Base-by-base conservation (phyloP, 331 rosid species). In the Acacia concinna region DNA sequence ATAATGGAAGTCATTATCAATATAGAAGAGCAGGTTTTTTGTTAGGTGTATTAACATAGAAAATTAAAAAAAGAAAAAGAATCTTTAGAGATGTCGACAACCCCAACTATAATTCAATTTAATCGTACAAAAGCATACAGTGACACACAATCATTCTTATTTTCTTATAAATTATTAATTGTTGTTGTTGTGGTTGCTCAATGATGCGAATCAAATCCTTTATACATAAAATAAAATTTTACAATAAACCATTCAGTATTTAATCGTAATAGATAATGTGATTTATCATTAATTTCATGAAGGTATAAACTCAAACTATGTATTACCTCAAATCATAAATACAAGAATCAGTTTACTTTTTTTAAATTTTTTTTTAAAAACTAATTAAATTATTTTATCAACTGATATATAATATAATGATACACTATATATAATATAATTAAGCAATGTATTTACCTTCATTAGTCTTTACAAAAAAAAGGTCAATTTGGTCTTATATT, bases 1-100 rank as follows among this genome's bases (percentile, higher is more conserved):
- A 68, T 69, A 69, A 15, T 69, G 74, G 74, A 69, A 69, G 74
- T 69, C 74, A 25, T 27, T 41, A 14, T 69, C 56, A 69, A 13
- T 5, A 6, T 6, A 69, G 73, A 68, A 68, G 74, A 4, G 74
- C 74, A 69, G 74, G 74, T 69, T 69, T 40, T 69, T 43, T 43
- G 74, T 69, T 69, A 69, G 74, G 56, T 69, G 56, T 43, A 43
- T 43, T 69, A 41, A 69, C 56, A 69, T 14, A 41, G 37, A 43
- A 41, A 69, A 41, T 13, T 5, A 25, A 23, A 41, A 38, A 67
- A 11, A 12, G 56, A n/a, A n/a, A 65, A 67, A 12, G 56, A 69
- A 69, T 69, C 56, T 41, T 69, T 69, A 25, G 6, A 10, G 74
- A 69, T 7, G 74, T 69, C 23, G 57, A 41, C 56, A 41, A 15